Base-by-base conservation (phyloP, 208 protist genomes). In the Crithidia fasciculata region DNA sequence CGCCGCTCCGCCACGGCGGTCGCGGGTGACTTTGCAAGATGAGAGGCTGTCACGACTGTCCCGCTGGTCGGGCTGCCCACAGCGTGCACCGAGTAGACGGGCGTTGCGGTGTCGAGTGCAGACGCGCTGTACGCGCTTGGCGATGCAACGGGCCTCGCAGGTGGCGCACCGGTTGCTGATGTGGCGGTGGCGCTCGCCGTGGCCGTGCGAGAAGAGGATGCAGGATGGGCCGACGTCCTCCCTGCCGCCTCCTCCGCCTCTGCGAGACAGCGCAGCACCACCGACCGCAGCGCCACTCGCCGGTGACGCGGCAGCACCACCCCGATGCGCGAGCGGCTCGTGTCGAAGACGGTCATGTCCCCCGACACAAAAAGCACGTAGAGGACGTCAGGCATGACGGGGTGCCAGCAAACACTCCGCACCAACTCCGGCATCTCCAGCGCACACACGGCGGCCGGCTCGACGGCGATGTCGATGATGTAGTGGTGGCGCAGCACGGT, bases 381-480 rank as follows among this genome's bases (percentile, higher is more conserved):
- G n/a, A 96, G 80, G 54, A 71, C n/a, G 52, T 65, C 44, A 2
- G 55, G 40, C 9, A 13, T 16, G 2, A 49, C 70, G 4, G 89
- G 86, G 73, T 94, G 87, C 92, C 92, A 96, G 40, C 68, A 78
- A 3, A 86, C 86, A 49, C 81, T 84, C 40, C 84, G 80, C 58
- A 96, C 89, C 6, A 77, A 7, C 44, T 82, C 79, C 19, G 69
- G 47, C 62, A 87, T 92, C 69, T 74, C 74, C 52, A 92, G 85
- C 66, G 88, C 83, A 60, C 82, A 88, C 28, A 92, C 82, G 49
- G 68, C 72, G 6, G 72, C 82, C 10, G 68, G 78, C 39, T 71
- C 70, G 16, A 50, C 53, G 39, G 63, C 19, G 28, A 96, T 60
- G 68, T 92, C 79, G 49, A 94, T 65, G 49, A 93, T 59, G 73